These are phyloP conservation scores for Umbelopsis sp. DNA, from an alignment of 192 early-diverging fungal species.

Conservation along the genomic window DNA sequence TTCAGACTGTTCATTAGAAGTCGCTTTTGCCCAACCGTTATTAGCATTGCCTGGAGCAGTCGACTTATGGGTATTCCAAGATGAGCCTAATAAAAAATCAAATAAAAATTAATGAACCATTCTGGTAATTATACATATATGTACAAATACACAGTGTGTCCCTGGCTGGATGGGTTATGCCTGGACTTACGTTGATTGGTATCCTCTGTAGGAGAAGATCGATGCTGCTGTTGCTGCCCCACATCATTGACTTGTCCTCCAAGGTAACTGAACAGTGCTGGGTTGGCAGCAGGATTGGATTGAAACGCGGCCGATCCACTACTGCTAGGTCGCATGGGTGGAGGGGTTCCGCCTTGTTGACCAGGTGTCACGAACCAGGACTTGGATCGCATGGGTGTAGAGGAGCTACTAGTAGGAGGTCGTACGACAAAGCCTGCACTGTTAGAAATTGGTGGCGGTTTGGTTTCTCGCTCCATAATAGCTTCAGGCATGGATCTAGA, in stretches of 20 bases:
- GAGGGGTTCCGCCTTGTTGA: constrained; percentile 1
- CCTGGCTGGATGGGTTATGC: no score
- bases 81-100: neutral
- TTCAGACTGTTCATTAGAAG: neutral
- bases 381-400: constrained; percentile 13
- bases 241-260: constrained; percentile 6
- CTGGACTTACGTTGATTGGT: constrained; percentile 18
- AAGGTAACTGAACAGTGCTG: constrained; percentile 17
- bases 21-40: neutral
- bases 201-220: constrained; percentile 17
- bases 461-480: neutral
- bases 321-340: constrained; percentile 13
- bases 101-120: neutral
- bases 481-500: constrained; percentile 17
- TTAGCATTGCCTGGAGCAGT: neutral
- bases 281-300: constrained; percentile 7
- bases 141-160: no score
- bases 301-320: constrained; percentile 5
- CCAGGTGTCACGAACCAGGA: constrained; percentile 7
- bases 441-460: constrained; percentile 3
- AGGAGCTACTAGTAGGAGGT: constrained; percentile 15
- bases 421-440: constrained; percentile 13
- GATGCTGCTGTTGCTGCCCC: neutral
- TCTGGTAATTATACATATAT: neutral
- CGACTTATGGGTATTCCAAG: constrained; percentile 15